Base-by-base conservation (phyloP, 257 asterid species). In the Fraxinus excelsior region DNA sequence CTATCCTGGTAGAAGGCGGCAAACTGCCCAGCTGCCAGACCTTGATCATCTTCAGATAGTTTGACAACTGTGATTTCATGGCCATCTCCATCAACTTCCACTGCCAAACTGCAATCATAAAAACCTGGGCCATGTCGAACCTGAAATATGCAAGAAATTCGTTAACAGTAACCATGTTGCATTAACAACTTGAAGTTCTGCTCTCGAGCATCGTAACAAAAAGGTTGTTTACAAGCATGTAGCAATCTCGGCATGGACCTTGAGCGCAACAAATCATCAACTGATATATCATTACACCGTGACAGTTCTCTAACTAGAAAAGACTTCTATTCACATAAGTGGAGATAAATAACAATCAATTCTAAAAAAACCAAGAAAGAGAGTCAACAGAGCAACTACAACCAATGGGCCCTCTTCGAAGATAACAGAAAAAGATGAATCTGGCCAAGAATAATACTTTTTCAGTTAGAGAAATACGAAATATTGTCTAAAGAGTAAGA, bases 1-100 rank as follows among this genome's bases (percentile, higher is more conserved):
- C 85, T 82, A 53, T 85, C 90, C 18, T 86, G 83, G 71, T 95
- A 93, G 85, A 95, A 95, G 75, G 98, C 98, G 1, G 97, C 89
- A 86, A 84, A 95, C 80, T 93, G 99, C 75, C 99, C 99, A 11
- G 98, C 97, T 60, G 99, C 97, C 81, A 95, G 89, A 67, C 97
- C 99, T 76, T 95, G 99, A 83, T 96, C 99, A 40, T 91, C 98
- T 85, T 87, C 84, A 16, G 86, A 80, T 80, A 96, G 75, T 79
- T 82, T 86, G 67, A 96, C 97, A 10, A 81, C 87, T 26, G 86
- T 96, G 26, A 88, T 89, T 86, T 84, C 87, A 16, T 85, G 79
- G 23, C 90, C 92, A 31, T 87, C 86, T 75, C 76, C 87, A 66
- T 85, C 90, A 16, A 78, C 87, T 84, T 85, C 90, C 58, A 84